These are phyloP conservation scores for Fusarium sp. DNA, from an alignment of 2,329 filamentous ascomycete species.

Conservation along the genomic window DNA sequence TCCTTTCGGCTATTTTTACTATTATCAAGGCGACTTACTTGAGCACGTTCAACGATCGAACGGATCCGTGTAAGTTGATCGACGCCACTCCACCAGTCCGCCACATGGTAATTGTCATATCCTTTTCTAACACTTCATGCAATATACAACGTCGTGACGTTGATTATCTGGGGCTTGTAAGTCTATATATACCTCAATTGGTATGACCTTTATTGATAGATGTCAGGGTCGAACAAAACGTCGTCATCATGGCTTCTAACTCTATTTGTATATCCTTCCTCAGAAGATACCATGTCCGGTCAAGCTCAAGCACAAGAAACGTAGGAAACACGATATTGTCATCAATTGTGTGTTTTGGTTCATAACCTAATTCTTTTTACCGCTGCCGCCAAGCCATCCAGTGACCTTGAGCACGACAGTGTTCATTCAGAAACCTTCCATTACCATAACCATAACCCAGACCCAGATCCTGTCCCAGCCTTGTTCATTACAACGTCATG, in stretches of 20 bases:
- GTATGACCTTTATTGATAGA: not conserved
- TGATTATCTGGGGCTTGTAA: conserved; percentile 24
- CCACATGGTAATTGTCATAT: no score
- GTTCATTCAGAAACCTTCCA: not conserved
- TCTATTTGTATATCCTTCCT: not conserved
- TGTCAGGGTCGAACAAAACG: conserved; percentile 20
- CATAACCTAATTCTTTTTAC: not conserved
- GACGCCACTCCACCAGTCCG: not conserved
- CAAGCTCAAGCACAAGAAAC: not conserved
- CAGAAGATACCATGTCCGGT: not conserved
- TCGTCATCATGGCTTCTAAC: conserved; percentile 10
- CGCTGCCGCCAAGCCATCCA: conserved; percentile 9
- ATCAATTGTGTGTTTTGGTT: not conserved
- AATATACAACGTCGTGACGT: conserved; percentile 18
- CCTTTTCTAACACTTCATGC: not conserved
- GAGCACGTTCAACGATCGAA: not conserved
- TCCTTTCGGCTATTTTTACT: conserved; percentile 20
- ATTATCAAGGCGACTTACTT: conserved; percentile 14
- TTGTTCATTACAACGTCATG: conserved; percentile 14
- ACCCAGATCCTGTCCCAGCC: not conserved
- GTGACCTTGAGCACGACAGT: not conserved
- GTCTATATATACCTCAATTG: not conserved
- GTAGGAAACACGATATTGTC: not conserved
- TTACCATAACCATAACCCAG: not conserved
- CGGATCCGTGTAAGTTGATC: conserved; percentile 5